Percentiles rank a stretch among this genome's conserved stretches.
phyloP scores from a whole-genome alignment of 257 asterid genomes.

The Knoxia roxburghii region DNA sequence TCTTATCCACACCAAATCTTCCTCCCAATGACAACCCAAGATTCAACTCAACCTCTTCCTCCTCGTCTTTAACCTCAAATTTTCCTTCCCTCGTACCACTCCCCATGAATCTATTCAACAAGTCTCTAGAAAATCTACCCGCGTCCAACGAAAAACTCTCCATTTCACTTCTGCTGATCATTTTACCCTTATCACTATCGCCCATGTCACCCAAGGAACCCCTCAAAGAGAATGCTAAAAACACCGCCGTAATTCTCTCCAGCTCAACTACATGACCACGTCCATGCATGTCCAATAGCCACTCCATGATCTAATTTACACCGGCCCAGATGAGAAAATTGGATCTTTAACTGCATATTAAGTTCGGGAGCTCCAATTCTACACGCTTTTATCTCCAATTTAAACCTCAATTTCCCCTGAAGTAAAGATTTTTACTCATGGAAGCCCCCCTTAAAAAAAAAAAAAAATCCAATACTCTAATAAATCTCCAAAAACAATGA shows the following conservation, averaged over 20 bases:
- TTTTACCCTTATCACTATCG: conserved; percentile 39
- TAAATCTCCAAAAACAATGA: background rate
- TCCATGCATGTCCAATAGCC: conserved; percentile 26
- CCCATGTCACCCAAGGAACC: conserved; percentile 37
- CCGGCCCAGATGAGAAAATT: conserved; percentile 34
- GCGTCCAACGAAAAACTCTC: conserved; percentile 51
- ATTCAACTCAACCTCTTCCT: conserved; percentile 59
- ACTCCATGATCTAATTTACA: conserved; percentile 36
- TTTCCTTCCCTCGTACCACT: conserved; percentile 20
- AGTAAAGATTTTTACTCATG: background rate
- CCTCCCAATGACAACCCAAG: conserved; percentile 96
- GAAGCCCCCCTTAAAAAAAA: background rate
- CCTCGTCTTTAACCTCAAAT: conserved; percentile 22
- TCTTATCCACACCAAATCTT: conserved; percentile 81
- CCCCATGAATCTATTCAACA: conserved; percentile 73
- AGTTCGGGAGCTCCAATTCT: conserved; percentile 25
- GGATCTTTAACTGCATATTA: conserved; percentile 45
- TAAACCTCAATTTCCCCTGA: conserved; percentile 11
- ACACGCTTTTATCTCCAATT: conserved; percentile 16
- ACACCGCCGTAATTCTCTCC: background rate
- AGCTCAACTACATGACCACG: conserved; percentile 21
- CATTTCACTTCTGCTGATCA: conserved; percentile 40
- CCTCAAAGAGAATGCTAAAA: conserved; percentile 10
- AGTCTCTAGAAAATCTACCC: conserved; percentile 52
- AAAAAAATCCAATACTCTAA: background rate